These are phyloP conservation scores for Phytophthora multivora DNA, from an alignment of 352 stramenopile species.

Conservation along the genomic window DNA sequence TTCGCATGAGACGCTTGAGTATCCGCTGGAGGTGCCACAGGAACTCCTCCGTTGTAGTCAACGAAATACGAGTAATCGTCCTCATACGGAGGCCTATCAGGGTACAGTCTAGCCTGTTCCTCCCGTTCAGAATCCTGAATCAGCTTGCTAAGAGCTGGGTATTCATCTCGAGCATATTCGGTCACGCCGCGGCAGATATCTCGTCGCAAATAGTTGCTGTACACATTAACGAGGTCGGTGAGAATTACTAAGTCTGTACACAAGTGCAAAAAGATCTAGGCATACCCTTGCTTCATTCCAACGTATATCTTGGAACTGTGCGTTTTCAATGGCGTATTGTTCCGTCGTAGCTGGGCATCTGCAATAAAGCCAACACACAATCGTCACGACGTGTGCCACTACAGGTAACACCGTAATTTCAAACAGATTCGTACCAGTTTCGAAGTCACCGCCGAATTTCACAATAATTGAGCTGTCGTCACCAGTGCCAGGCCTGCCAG, in stretches of 20 bases:
- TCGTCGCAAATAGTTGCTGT: slow-evolving; percentile 62
- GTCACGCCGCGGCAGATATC: slow-evolving; percentile 86
- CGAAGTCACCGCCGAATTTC: slow-evolving; percentile 79
- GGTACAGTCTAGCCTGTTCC: slow-evolving; percentile 71
- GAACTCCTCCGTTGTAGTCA: slow-evolving; percentile 41
- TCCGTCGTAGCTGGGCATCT: slow-evolving; percentile 73
- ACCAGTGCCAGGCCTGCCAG: slow-evolving; percentile 42
- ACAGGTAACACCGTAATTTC: background rate
- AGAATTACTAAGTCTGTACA: background rate
- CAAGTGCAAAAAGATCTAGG: background rate
- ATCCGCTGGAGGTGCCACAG: slow-evolving; percentile 1
- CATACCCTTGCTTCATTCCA: slow-evolving; percentile 84
- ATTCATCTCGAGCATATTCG: slow-evolving; percentile 73
- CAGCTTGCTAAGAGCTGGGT: slow-evolving; percentile 72
- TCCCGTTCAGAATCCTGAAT: slow-evolving; percentile 66
- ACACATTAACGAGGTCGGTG: background rate
- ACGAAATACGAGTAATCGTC: slow-evolving; percentile 81
- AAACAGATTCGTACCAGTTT: slow-evolving; percentile 55
- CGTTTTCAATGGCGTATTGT: slow-evolving; percentile 67
- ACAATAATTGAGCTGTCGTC: slow-evolving; percentile 58
- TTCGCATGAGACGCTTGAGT: background rate
- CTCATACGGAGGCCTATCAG: slow-evolving; percentile 52
- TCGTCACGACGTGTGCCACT: background rate
- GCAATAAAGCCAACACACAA: slow-evolving; percentile 6
- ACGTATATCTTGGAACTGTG: slow-evolving; percentile 72